phyloP scores from a whole-genome alignment of 306 rosid genomes.

The Astragalus membranaceus region DNA sequence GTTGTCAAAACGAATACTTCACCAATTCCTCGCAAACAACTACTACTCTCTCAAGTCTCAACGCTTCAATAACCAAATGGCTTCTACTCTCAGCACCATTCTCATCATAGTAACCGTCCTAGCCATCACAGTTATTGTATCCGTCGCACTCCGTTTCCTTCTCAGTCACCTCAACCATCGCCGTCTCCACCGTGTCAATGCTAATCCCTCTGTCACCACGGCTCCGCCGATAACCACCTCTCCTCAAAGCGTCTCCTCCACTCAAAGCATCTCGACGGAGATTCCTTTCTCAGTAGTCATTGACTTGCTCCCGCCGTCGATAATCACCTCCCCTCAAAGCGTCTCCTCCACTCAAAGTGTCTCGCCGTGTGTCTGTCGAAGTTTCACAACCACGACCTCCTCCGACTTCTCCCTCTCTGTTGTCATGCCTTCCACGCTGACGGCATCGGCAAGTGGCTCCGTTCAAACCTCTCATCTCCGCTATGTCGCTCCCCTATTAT shows the following conservation, averaged over 20 bases:
- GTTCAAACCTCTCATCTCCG: no score
- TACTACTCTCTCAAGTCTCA: no score
- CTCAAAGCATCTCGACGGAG: no score
- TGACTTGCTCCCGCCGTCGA: slow-evolving; percentile 55
- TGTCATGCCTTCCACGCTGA: no score
- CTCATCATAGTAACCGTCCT: slow-evolving; percentile 45
- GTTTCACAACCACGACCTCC: slow-evolving; percentile 24
- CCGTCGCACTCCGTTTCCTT: slow-evolving; percentile 45
- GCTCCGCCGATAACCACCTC: slow-evolving; percentile 10
- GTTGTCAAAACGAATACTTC: not conserved
- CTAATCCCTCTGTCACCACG: not conserved
- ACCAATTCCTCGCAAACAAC: no score
- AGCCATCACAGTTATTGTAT: slow-evolving; percentile 39
- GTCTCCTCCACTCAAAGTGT: no score
- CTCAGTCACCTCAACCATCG: slow-evolving; percentile 66
- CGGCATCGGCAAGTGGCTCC: no score
- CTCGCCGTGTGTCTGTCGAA: slow-evolving; percentile 72
- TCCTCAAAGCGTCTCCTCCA: slow-evolving; percentile 36
- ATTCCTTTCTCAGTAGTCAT: not conserved
- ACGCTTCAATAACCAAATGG: slow-evolving; percentile 14
- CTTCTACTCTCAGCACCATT: slow-evolving; percentile 39
- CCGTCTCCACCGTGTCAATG: slow-evolving; percentile 42
- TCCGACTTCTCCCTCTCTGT: no score
- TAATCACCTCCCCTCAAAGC: no score
- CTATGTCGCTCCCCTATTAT: no score